Evolutionary conservation across 1,284 basidiomycete genomes (phyloP).

Genomic region (Boletus nobilissimus): DNA sequence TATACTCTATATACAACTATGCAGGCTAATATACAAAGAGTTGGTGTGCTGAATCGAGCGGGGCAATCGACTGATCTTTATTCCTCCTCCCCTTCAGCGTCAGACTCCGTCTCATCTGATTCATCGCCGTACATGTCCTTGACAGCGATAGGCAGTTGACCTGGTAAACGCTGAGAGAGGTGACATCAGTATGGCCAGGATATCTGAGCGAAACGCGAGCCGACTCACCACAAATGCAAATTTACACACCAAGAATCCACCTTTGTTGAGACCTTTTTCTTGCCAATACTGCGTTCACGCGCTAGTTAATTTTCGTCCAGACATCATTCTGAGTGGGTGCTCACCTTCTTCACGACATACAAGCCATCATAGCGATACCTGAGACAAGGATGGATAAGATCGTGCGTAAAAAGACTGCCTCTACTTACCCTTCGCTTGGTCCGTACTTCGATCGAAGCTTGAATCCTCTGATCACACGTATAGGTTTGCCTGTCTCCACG

Average conservation of each 20-base stretch:
- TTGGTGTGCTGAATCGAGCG: background rate
- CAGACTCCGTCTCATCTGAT: constrained; percentile 24
- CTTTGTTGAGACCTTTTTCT: constrained; percentile 70
- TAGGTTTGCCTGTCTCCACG: constrained; percentile 75
- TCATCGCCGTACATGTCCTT: constrained; percentile 37
- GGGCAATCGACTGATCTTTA: background rate
- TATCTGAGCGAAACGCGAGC: background rate
- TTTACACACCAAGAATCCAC: constrained; percentile 81
- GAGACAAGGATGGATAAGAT: constrained; percentile 8
- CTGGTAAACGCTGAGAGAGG: constrained; percentile 62
- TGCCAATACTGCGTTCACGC: constrained; percentile 65
- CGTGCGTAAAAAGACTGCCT: background rate
- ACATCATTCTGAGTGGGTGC: constrained; percentile 6
- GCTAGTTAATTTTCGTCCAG: background rate
- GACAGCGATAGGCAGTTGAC: constrained; percentile 65
- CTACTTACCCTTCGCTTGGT: constrained; percentile 73
- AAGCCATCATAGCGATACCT: constrained; percentile 89
- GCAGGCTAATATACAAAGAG: background rate
- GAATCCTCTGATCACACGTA: constrained; percentile 85
- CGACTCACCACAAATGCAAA: constrained; percentile 74
- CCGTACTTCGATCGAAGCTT: constrained; percentile 77
- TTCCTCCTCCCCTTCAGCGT: constrained; percentile 7
- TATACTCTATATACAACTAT: constrained; percentile 11
- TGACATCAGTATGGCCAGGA: background rate
- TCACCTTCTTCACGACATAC: constrained; percentile 78